Conservation (phyloP, 192 early-diverging fungal species). For the Podila minutissima region DNA sequence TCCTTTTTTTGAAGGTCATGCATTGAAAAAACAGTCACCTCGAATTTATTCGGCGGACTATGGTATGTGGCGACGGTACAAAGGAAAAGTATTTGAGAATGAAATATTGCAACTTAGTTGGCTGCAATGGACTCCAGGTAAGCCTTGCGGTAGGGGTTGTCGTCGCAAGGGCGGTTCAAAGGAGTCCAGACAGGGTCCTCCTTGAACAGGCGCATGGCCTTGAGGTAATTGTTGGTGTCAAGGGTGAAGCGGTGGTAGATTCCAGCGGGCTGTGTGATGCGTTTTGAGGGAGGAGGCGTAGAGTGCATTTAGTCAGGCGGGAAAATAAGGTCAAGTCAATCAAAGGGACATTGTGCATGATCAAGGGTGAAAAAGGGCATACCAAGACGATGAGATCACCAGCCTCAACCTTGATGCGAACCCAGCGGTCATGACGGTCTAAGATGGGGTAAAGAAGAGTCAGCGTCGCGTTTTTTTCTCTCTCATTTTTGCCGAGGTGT, state of each 20-base stretch:
- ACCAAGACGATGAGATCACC: constrained; percentile 91
- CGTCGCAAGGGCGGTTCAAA: constrained; percentile 75
- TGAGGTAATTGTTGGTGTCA: constrained; percentile 87
- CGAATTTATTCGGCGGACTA: background rate
- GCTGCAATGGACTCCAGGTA: constrained; percentile 56
- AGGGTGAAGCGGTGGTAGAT: constrained; percentile 97
- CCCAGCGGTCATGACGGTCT: constrained; percentile 76
- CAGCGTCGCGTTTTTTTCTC: background rate
- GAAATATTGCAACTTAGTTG: constrained; percentile 11
- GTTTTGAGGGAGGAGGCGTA: background rate
- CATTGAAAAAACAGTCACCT: too few relatives aligned
- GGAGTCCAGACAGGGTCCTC: constrained; percentile 88
- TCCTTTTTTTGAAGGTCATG: too few relatives aligned
- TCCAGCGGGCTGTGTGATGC: constrained; percentile 76
- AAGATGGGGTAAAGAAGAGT: background rate
- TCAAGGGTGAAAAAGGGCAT: constrained; percentile 4
- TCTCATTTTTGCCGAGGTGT: background rate
- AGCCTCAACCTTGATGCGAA: constrained; percentile 78
- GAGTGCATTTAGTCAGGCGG: background rate
- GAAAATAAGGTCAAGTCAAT: background rate
- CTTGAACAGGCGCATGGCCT: constrained; percentile 87
- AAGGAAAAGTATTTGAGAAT: background rate
- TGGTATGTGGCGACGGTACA: background rate
- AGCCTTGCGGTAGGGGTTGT: constrained; percentile 60
- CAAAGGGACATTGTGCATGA: background rate